Percentiles rank a stretch among this genome's conserved stretches.
Conservation (phyloP, 176 grass and related monocot species). For the Paspalum notatum region DNA sequence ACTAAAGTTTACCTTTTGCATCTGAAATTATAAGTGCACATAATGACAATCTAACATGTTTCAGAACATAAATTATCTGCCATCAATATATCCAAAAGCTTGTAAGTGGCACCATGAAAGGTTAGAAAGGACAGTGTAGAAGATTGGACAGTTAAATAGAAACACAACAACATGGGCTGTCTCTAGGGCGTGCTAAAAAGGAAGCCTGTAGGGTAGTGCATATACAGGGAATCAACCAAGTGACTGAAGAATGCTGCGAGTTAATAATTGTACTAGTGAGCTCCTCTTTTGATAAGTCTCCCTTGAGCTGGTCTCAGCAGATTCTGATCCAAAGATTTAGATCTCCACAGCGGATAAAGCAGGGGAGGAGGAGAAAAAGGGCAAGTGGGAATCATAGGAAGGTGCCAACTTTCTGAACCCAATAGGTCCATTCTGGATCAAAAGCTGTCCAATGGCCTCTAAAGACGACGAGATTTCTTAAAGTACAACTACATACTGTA, state of each 20-base stretch:
- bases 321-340: constrained; percentile 53
- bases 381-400: constrained; percentile 50
- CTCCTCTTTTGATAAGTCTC: constrained; percentile 51
- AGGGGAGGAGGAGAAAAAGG: constrained; percentile 30
- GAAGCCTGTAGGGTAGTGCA: constrained; percentile 30
- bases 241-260: constrained; percentile 46
- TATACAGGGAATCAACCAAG: constrained; percentile 45
- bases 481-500: constrained; percentile 38
- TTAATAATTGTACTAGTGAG: constrained; percentile 40
- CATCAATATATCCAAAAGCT: background rate
- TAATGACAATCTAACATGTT: background rate
- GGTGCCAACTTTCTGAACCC: constrained; percentile 47
- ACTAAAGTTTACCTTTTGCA: background rate
- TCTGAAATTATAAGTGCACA: background rate
- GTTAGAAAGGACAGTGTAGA: constrained; percentile 27
- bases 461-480: constrained; percentile 41
- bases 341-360: constrained; percentile 45
- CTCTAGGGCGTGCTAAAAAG: constrained; percentile 39
- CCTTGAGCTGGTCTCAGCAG: constrained; percentile 44
- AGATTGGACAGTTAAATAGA: constrained; percentile 32
- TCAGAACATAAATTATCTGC: background rate
- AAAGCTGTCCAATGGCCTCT: constrained; percentile 29
- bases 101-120: background rate
- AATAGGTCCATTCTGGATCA: constrained; percentile 24
- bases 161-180: constrained; percentile 41